Base-by-base conservation (phyloP, 2,329 filamentous ascomycete species). In the Phialophora verrucosa region DNA sequence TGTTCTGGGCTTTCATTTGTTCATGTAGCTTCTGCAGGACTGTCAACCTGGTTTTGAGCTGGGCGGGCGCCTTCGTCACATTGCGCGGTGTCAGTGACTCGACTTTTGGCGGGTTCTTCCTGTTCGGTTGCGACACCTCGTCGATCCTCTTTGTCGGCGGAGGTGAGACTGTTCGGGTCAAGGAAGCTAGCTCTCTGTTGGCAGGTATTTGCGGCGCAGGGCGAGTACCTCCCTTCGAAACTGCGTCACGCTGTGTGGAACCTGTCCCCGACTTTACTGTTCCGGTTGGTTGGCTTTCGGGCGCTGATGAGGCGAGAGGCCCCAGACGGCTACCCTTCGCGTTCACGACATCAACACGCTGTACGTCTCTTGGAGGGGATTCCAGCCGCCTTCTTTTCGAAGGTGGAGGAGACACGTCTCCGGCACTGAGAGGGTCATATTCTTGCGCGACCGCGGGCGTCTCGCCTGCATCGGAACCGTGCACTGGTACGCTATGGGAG, bases 11-110 rank as follows among this genome's bases (percentile, higher is more conserved):
- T 50, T 74, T 71, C 75, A 83, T 79, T n/a, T 79, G 75, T 14
- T 75, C 72, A 71, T 83, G 78, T 10, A 83, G 65, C 65, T 81
- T 81, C 42, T 75, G 74, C 38, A 83, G 70, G n/a, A 83, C 78
- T 7, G 78, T 74, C 62, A 78, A 69, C 47, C 81, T 79, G 35
- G 76, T 75, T 32, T 74, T 69, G 73, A 82, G 80, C 29, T 76
- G 69, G 27, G 79, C 80, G 35, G 81, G 81, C 10, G 81, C 76
- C 56, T 79, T 80, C 1, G 74, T 64, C 17, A 83, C 69, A 74
- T 81, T 79, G 63, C 81, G 77, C 32, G 81, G 81, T 65, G 82
- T 82, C 49, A 83, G 70, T 6, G 74, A 73, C 73, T 83, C 81
- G 59, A 77, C 78, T 53, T 67, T 65, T 65, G 58, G 11, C 6